Conservation (phyloP, 2,329 filamentous ascomycete genomes). For the Reticulascus tulasneorum region DNA sequence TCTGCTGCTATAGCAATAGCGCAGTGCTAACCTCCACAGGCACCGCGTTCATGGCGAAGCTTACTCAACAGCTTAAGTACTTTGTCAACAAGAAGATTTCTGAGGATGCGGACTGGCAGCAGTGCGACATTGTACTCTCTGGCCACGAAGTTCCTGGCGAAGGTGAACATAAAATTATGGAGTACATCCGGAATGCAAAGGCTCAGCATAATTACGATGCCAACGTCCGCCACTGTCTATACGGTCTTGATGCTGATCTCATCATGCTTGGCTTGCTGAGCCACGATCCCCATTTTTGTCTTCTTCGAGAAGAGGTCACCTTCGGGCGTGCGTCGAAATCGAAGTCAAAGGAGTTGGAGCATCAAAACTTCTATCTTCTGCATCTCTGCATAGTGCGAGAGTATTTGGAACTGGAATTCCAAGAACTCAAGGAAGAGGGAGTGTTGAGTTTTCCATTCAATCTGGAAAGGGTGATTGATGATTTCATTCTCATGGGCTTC, state of each 20-base stretch:
- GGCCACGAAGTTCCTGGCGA: constrained; percentile 97
- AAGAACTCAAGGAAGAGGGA: constrained; percentile 76
- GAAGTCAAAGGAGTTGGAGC: constrained; percentile 94
- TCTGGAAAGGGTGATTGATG: constrained; percentile 94
- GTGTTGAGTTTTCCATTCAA: constrained; percentile 76
- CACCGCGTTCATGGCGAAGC: constrained; percentile 95
- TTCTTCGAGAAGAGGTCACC: constrained; percentile 94
- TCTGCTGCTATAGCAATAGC: constrained; percentile 11
- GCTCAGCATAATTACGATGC: constrained; percentile 89
- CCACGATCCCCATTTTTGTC: constrained; percentile 96
- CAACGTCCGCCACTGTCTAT: constrained; percentile 93
- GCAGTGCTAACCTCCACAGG: no score
- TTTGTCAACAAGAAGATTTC: constrained; percentile 99
- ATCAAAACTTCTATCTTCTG: constrained; percentile 97
- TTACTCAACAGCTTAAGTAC: constrained; percentile 91
- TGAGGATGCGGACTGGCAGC: constrained; percentile 96
- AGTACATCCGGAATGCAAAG: constrained; percentile 97
- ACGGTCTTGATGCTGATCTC: constrained; percentile 93
- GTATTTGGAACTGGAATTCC: constrained; percentile 94
- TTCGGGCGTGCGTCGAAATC: constrained; percentile 84
- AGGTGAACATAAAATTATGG: constrained; percentile 99
- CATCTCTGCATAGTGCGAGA: constrained; percentile 97
- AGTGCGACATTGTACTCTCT: constrained; percentile 90
- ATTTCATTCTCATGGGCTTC: constrained; percentile 99
- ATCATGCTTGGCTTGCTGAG: constrained; percentile 98